These are phyloP conservation scores for Adansonia gregorii DNA, from an alignment of 441 rosid species.

Conservation along the genomic window DNA sequence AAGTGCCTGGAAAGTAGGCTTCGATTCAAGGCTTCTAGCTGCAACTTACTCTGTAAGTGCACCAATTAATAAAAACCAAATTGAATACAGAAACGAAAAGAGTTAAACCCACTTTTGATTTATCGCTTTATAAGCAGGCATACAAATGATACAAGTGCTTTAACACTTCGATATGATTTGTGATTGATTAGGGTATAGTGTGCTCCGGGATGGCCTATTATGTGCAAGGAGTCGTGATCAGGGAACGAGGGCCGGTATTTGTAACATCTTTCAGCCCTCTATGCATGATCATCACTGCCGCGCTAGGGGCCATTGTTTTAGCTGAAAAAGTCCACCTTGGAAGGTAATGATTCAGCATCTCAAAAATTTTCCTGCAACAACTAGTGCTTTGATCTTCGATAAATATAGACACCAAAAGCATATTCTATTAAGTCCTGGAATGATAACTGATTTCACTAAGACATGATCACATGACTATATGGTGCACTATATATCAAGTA, in stretches of 20 bases:
- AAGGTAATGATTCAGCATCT: constrained; percentile 50
- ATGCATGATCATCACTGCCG: constrained; percentile 80
- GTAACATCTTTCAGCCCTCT: constrained; percentile 83
- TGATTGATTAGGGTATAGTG: constrained; percentile 64
- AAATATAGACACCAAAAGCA: not conserved
- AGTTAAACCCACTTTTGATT: no score
- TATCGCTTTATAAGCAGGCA: no score
- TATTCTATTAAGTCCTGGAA: not conserved
- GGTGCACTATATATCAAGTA: constrained; percentile 5
- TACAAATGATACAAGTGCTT: not conserved
- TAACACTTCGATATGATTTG: not conserved
- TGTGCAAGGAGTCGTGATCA: constrained; percentile 75
- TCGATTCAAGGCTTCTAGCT: constrained; percentile 76
- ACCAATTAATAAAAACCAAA: no score
- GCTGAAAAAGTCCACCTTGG: constrained; percentile 79
- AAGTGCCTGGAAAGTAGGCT: constrained; percentile 81
- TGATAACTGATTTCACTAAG: not conserved
- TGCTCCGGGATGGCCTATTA: constrained; percentile 92
- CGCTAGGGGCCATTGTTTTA: constrained; percentile 62
- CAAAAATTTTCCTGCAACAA: not conserved
- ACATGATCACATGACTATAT: not conserved
- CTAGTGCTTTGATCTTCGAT: not conserved
- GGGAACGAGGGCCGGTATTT: constrained; percentile 83
- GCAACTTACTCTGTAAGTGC: constrained; percentile 71
- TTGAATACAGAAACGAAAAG: no score